Base-by-base conservation (phyloP, 2,329 filamentous ascomycete species). In the Colletotrichum tropicale region DNA sequence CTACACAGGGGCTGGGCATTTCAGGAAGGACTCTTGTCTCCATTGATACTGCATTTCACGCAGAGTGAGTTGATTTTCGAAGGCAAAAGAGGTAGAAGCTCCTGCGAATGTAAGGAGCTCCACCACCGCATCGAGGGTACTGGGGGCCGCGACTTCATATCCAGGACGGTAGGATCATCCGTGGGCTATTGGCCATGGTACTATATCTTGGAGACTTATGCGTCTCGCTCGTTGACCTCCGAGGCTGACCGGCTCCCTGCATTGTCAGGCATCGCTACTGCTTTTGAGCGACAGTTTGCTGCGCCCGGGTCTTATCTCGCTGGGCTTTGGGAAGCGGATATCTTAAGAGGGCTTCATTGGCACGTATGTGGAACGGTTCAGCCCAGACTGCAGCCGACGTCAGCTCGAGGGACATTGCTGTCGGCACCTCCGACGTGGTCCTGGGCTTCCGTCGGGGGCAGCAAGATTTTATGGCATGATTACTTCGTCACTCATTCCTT, bases 141-240 rank as follows among this genome's bases (percentile, higher is more conserved):
- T 8, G 0, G 1, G 8, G 1, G 1, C 34, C 2, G 15, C 34
- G 15, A 16, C 8, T 5, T 15, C 1, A 16, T 36, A 1, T 8
- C 0, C 34, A 8, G 15, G 34, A 36, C 34, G 5, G 8, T 0
- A 18, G 0, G 0, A 0, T 5, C 8, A 43, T 10, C 2, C 8
- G 18, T 18, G 16, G 8, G 4, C 4, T 0, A 0, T 9, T 0
- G 2, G 36, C 2, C 38, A 43, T 43, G 38, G 38, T n/a, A 10
- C 18, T 0, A 3, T 2, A 43, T 43, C 8, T 8, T n/a, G 38
- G 1, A 3, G 38, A 0, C 0, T 0, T 43, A n/a, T n/a, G 38
- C 3, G 38, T 2, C 2, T 6, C 5, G 18, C 38, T 43, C 2
- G 18, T 1, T n/a, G 18, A 43, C 38, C 38, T 43, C 3, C 18